These are phyloP conservation scores for Aspergillus ellipticus DNA, from an alignment of 495 filamentous ascomycete genomes.

Conservation along the genomic window DNA sequence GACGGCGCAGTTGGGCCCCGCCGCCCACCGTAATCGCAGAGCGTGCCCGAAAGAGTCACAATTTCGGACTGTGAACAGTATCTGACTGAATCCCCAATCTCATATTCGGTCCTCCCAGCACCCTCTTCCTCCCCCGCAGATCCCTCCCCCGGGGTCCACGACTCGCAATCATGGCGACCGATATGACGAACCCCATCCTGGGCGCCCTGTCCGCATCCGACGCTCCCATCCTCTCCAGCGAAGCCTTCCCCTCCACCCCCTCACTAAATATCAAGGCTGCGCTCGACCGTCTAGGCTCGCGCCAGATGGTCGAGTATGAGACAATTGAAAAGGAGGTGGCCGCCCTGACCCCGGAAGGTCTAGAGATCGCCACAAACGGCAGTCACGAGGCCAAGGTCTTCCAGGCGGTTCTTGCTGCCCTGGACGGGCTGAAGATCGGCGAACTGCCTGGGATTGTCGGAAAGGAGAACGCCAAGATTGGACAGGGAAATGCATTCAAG, in stretches of 20 bases:
- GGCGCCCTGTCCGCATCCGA: constrained; percentile 60
- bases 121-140: constrained; percentile 10
- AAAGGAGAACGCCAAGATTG: constrained; percentile 79
- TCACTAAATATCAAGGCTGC: constrained; percentile 78
- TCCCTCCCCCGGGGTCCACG: constrained; percentile 24
- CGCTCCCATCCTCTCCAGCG: constrained; percentile 64
- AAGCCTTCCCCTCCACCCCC: constrained; percentile 70
- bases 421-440: constrained; percentile 75
- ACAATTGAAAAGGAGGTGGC: constrained; percentile 74
- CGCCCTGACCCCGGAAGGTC: constrained; percentile 74
- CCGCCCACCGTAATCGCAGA: constrained; percentile 18
- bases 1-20: constrained; percentile 15
- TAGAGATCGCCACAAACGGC: constrained; percentile 74
- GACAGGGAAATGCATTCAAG: constrained; percentile 95
- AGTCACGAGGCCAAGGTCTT: constrained; percentile 96
- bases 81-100: constrained; percentile 17
- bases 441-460: constrained; percentile 77
- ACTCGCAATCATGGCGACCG: constrained; percentile 51
- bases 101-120: constrained; percentile 6
- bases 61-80: constrained; percentile 22
- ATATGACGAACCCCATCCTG: constrained; percentile 63
- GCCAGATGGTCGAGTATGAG: constrained; percentile 83
- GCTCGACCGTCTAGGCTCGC: constrained; percentile 75
- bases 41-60: constrained; percentile 24
- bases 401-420: constrained; percentile 69